phyloP scores from a whole-genome alignment of 2,329 filamentous ascomycete genomes.

The Cordyceps javanica region DNA sequence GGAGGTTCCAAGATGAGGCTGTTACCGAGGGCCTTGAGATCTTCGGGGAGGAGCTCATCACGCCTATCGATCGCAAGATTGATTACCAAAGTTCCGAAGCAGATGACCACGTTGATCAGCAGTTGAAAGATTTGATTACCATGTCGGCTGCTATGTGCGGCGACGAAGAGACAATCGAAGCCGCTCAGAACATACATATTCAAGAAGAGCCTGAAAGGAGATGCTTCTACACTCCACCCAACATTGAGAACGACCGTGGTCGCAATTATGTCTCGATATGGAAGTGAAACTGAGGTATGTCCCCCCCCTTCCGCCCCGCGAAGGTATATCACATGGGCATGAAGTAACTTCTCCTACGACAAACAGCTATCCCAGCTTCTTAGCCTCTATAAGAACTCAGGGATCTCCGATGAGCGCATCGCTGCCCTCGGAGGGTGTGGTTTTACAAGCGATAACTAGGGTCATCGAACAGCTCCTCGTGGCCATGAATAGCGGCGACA shows the following conservation, averaged over 20 bases:
- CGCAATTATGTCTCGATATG: conserved; percentile 74
- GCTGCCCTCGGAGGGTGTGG: conserved; percentile 80
- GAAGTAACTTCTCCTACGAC: neutral
- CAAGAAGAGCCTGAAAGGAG: conserved; percentile 71
- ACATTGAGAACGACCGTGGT: conserved; percentile 88
- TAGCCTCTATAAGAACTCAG: conserved; percentile 51
- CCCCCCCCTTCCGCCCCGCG: conserved; percentile 22
- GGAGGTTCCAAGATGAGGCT: conserved; percentile 70
- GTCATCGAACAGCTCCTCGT: conserved; percentile 76
- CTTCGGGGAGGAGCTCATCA: conserved; percentile 74
- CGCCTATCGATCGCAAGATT: conserved; percentile 73
- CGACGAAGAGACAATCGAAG: conserved; percentile 69
- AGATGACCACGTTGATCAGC: conserved; percentile 85
- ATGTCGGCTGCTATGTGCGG: conserved; percentile 73
- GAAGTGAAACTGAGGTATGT: conserved; percentile 67
- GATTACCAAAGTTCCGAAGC: conserved; percentile 82
- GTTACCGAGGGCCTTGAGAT: conserved; percentile 70
- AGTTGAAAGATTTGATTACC: conserved; percentile 91
- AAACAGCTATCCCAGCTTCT: conserved; percentile 68
- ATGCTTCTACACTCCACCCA: conserved; percentile 77
- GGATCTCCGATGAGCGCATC: conserved; percentile 74
- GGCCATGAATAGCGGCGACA: conserved; percentile 61
- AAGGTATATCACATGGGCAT: too few relatives aligned
- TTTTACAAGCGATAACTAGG: conserved; percentile 65
- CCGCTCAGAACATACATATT: conserved; percentile 92